These are phyloP conservation scores for Microdochium nivale DNA, from an alignment of 2,329 filamentous ascomycete genomes.

Conservation along the genomic window DNA sequence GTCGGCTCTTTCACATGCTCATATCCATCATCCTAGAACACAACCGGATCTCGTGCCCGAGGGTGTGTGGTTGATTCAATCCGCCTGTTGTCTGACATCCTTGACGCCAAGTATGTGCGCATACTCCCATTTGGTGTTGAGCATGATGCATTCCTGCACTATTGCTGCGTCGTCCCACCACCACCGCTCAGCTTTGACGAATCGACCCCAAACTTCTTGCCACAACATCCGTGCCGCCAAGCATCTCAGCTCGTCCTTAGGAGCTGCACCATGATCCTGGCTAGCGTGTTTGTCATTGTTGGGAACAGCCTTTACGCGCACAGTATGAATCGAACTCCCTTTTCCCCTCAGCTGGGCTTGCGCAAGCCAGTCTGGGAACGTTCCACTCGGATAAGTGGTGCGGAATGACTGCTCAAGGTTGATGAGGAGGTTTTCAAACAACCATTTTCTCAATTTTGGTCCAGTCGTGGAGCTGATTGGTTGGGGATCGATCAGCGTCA, in stretches of 20 bases:
- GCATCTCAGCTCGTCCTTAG: conserved; percentile 39
- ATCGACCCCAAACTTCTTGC: conserved; percentile 51
- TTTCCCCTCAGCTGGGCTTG: conserved; percentile 42
- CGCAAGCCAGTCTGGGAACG: conserved; percentile 51
- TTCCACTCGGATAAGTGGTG: conserved; percentile 48
- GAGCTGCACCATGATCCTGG: conserved; percentile 8
- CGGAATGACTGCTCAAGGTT: conserved; percentile 51
- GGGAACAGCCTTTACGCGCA: conserved; percentile 39
- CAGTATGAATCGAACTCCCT: conserved; percentile 37
- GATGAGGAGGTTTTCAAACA: conserved; percentile 50
- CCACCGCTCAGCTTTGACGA: conserved; percentile 40
- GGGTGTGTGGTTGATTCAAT: too few relatives aligned
- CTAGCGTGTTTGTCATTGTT: conserved; percentile 4
- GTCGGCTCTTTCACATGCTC: too few relatives aligned
- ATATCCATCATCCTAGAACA: too few relatives aligned
- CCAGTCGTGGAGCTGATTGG: conserved; percentile 49
- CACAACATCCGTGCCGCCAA: conserved; percentile 49
- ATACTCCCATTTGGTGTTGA: conserved; percentile 52
- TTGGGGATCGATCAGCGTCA: conserved; percentile 54
- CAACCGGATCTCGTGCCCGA: too few relatives aligned
- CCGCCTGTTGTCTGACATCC: conserved; percentile 12
- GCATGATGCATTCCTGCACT: conserved; percentile 43
- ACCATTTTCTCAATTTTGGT: conserved; percentile 48
- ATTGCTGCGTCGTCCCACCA: conserved; percentile 54
- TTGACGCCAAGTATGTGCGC: conserved; percentile 48